phyloP scores from a whole-genome alignment of 345 rosid genomes.

The Populus alba region DNA sequence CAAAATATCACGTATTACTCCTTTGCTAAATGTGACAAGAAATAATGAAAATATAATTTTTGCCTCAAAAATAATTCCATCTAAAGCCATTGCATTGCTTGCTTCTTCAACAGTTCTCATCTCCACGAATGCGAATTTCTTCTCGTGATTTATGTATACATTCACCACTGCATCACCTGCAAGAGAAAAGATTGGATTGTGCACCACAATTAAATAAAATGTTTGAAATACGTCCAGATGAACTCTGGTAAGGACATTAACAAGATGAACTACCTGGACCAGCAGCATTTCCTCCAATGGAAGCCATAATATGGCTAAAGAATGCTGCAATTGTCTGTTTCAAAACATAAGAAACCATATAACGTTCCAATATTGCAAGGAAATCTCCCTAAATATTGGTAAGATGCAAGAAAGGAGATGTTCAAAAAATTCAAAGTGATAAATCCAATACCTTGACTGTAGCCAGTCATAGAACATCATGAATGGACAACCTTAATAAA shows the following conservation, averaged over 20 bases:
- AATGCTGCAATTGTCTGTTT: conserved; percentile 46
- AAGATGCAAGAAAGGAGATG: background rate
- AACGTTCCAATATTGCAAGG: background rate
- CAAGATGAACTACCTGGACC: conserved; percentile 39
- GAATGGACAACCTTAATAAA: background rate
- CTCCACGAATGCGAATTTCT: conserved; percentile 23
- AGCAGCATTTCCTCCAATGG: conserved; percentile 53
- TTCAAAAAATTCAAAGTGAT: background rate
- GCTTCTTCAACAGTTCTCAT: conserved; percentile 27
- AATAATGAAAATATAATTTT: background rate
- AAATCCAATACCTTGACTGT: background rate
- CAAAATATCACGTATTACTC: background rate
- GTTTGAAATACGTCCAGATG: background rate
- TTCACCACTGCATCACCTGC: conserved; percentile 35
- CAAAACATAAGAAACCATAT: conserved; percentile 7
- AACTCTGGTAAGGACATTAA: background rate
- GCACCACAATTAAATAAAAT: conserved; percentile 1
- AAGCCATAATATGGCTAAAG: conserved; percentile 49
- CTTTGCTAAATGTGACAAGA: background rate
- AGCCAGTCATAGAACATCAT: background rate
- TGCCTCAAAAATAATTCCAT: conserved; percentile 24
- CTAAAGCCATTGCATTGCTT: conserved; percentile 26
- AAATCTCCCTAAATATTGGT: background rate
- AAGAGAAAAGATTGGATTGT: conserved; percentile 1
- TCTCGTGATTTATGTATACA: conserved; percentile 26